Base-by-base conservation (phyloP, 2,329 filamentous ascomycete genomes). In the Aspergillus arachidicola region DNA sequence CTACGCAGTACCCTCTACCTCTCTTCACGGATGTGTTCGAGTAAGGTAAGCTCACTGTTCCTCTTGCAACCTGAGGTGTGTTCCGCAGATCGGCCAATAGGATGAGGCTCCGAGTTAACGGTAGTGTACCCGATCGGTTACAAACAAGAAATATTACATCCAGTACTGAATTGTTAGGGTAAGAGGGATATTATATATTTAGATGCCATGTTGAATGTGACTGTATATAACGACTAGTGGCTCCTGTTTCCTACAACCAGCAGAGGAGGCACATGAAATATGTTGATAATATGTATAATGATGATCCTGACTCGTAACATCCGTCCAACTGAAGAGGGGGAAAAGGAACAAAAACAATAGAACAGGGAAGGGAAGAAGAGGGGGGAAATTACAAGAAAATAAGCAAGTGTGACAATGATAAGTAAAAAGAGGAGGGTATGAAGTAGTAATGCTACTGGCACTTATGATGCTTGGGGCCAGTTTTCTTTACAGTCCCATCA, bases 341-440 rank as follows among this genome's bases (percentile, higher is more conserved):
- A 48, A 41, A n/a, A 48, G 45, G 21, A 12, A 55, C 34, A 36
- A 55, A 19, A 16, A 55, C 51, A 55, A 38, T 38, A 19, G 11
- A 55, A 38, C 32, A 36, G 19, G 30, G 32, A 54, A 36, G 30
- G 23, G 32, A 54, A 54, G 16, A 28, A 57, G 21, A 61, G 55
- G 36, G 53, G 51, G 32, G 28, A 38, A 21, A 55, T 36, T 55
- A 55, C 56, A 41, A 62, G 38, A 48, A 56, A 26, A 59, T 51
- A 51, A n/a, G 16, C n/a, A 51, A 14, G 21, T 9, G 19, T 56
- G 21, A 41, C n/a, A 36, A 63, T 19, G 26, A 56, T 12, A 48
- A 50, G 21, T 57, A 53, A 56, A 50, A 55, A 21, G 57, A 41
- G 51, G 43, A 61, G 65, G 65, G 62, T 67, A 67, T 68, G 66